Evolutionary conservation across 2,329 filamentous ascomycete species (phyloP).

Genomic region (Acephala macrosclerotiorum): DNA sequence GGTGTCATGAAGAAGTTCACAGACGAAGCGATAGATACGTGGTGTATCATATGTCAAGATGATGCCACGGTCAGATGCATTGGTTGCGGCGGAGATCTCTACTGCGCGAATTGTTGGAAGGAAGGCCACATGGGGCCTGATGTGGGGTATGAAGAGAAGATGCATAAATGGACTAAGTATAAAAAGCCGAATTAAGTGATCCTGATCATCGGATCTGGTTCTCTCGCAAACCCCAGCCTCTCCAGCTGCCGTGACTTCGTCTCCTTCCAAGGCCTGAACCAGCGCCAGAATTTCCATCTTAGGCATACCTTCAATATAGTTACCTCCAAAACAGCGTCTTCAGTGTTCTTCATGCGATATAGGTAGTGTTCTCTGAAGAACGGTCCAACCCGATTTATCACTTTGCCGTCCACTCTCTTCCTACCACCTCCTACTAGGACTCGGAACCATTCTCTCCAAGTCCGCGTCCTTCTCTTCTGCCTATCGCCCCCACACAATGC

Average conservation of each 20-base stretch:
- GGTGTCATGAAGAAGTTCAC: constrained; percentile 51
- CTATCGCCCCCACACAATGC: not conserved
- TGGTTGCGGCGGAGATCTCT: constrained; percentile 75
- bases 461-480: not conserved
- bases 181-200: constrained; percentile 45
- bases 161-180: constrained; percentile 72
- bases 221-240: not conserved
- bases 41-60: constrained; percentile 85
- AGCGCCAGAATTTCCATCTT: not conserved
- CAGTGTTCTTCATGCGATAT: not conserved
- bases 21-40: constrained; percentile 76
- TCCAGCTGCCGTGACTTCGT: not conserved
- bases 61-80: constrained; percentile 77
- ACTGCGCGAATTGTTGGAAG: constrained; percentile 80
- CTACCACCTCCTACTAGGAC: not conserved
- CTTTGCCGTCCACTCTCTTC: not conserved
- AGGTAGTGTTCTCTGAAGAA: not conserved
- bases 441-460: not conserved
- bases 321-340: not conserved
- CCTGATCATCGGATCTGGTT: not conserved
- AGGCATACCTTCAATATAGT: not conserved
- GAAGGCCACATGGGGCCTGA: constrained; percentile 78
- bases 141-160: constrained; percentile 74
- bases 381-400: not conserved
- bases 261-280: not conserved